phyloP scores from a whole-genome alignment of 306 rosid species.

The Fragaria iinumae region DNA sequence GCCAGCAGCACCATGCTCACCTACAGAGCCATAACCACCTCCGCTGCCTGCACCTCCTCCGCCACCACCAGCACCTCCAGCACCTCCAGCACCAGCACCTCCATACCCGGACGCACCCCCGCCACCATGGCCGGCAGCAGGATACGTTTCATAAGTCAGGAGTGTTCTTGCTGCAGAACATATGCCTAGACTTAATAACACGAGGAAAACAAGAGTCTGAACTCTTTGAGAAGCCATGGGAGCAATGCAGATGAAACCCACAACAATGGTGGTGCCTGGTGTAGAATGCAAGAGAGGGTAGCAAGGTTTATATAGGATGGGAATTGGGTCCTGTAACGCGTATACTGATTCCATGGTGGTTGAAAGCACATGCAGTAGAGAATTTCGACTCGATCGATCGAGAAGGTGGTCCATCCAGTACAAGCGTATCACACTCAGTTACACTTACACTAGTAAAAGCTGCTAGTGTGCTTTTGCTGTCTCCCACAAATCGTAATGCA shows the following conservation, averaged over 20 bases:
- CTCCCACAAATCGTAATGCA: slow-evolving; percentile 31
- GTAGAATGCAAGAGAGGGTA: slow-evolving; percentile 19
- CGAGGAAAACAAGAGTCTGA: slow-evolving; percentile 35
- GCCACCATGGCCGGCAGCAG: slow-evolving; percentile 15
- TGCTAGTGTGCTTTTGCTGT: slow-evolving; percentile 53
- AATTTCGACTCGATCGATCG: slow-evolving; percentile 12
- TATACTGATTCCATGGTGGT: slow-evolving; percentile 36
- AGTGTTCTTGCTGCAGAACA: slow-evolving; percentile 59
- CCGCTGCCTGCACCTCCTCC: slow-evolving; percentile 21
- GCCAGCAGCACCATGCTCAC: slow-evolving; percentile 34
- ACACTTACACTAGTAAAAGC: slow-evolving; percentile 22
- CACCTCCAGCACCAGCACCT: slow-evolving; percentile 28
- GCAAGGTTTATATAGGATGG: slow-evolving; percentile 48
- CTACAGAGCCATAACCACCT: slow-evolving; percentile 21
- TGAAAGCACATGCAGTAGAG: slow-evolving; percentile 45
- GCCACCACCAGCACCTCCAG: slow-evolving; percentile 15
- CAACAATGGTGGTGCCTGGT: slow-evolving; percentile 16
- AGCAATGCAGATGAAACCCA: slow-evolving; percentile 15
- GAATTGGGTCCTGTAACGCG: slow-evolving; percentile 22
- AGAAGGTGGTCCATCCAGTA: slow-evolving; percentile 32
- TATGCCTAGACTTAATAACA: slow-evolving; percentile 43
- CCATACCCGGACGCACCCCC: slow-evolving; percentile 38
- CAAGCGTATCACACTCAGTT: slow-evolving; percentile 15
- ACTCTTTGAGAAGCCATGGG: slow-evolving; percentile 48
- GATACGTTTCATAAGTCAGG: slow-evolving; percentile 36